A percentile compares a stretch with the other conserved stretches of the same genome.
Evolutionary conservation across 345 rosid species (phyloP).

Genomic region (Bruguiera sexangula): DNA sequence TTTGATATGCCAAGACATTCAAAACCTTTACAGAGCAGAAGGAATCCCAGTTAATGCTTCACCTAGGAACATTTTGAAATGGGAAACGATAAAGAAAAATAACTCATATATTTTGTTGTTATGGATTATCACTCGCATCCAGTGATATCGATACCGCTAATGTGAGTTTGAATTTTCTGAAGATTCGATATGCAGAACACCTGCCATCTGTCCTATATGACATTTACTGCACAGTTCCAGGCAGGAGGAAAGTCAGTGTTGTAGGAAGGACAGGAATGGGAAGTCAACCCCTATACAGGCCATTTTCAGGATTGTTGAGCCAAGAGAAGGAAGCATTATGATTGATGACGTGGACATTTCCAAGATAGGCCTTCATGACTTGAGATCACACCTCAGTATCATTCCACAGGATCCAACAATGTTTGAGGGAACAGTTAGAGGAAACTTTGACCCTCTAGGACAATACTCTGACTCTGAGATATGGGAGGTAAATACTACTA

Average conservation of each 20-base stretch:
- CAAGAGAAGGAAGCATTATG: constrained; percentile 75
- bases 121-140: neutral
- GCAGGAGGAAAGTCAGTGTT: constrained; percentile 78
- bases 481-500: constrained; percentile 63
- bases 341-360: constrained; percentile 73
- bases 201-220: constrained; percentile 77
- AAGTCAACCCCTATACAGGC: constrained; percentile 91
- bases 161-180: constrained; percentile 9
- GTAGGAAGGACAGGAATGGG: constrained; percentile 96
- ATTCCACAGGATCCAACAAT: constrained; percentile 95
- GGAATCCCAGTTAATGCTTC: neutral
- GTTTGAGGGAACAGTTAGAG: constrained; percentile 86
- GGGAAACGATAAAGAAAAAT: neutral
- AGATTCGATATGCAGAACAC: constrained; percentile 91
- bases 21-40: neutral
- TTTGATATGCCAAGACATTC: neutral
- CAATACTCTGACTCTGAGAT: constrained; percentile 59
- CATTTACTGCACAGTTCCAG: constrained; percentile 75
- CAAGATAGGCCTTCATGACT: constrained; percentile 82
- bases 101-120: too few relatives aligned
- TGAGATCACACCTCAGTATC: constrained; percentile 82
- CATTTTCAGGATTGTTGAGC: constrained; percentile 78
- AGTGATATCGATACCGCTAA: neutral
- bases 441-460: constrained; percentile 73
- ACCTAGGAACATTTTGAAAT: neutral